Evolutionary conservation across 2,329 filamentous ascomycete genomes (phyloP).

Genomic region (Xylaria sp.): DNA sequence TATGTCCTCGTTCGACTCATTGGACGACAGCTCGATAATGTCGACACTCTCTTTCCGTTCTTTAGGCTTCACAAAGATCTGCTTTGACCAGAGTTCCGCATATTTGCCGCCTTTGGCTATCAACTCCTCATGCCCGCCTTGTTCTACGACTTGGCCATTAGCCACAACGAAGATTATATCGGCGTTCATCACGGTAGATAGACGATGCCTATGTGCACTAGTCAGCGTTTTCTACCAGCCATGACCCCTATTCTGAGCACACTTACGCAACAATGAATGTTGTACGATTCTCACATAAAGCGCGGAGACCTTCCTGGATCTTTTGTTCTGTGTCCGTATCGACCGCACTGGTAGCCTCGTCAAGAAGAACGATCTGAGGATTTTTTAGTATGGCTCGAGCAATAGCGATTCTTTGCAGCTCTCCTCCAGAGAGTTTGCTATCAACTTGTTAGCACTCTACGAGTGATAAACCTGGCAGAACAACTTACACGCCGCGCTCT

Average conservation of each 20-base stretch:
- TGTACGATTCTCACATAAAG: conserved; percentile 55
- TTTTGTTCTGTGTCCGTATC: conserved; percentile 64
- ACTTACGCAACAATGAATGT: conserved; percentile 62
- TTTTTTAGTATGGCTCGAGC: conserved; percentile 67
- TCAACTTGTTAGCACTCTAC: conserved; percentile 13
- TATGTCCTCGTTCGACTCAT: conserved; percentile 14
- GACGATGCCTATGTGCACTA: conserved; percentile 48
- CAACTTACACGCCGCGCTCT: conserved; percentile 44
- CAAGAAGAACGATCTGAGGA: conserved; percentile 69
- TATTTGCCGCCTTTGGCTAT: conserved; percentile 57
- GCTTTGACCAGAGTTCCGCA: conserved; percentile 59
- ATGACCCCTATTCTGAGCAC: background rate
- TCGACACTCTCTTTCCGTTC: conserved; percentile 33
- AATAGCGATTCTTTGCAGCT: conserved; percentile 62
- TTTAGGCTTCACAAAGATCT: conserved; percentile 50
- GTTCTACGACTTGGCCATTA: conserved; percentile 57
- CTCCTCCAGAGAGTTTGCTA: conserved; percentile 59
- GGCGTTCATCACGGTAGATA: conserved; percentile 67
- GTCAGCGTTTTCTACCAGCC: conserved; percentile 16
- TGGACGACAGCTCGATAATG: conserved; percentile 1
- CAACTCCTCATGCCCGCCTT: conserved; percentile 56
- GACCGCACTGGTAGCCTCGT: conserved; percentile 74
- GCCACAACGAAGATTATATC: conserved; percentile 62
- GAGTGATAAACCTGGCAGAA: background rate
- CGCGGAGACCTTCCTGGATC: conserved; percentile 57